Conservation (phyloP, 176 grass and related monocot genomes). For the Urochloa ruziziensis region DNA sequence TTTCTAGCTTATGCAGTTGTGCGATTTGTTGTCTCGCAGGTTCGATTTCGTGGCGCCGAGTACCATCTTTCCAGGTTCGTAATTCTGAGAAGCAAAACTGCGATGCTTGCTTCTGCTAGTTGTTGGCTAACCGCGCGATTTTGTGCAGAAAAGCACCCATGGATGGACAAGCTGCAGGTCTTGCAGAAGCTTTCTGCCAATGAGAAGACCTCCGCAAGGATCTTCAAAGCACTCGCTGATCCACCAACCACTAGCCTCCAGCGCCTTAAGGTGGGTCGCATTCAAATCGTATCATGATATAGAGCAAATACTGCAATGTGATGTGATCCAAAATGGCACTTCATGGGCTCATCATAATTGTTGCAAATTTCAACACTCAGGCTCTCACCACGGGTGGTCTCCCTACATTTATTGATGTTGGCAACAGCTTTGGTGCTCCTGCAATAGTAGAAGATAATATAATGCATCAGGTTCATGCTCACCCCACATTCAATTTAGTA, state of each 20-base stretch:
- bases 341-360: neutral
- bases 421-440: conserved; percentile 91
- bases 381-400: conserved; percentile 89
- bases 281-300: neutral
- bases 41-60: conserved; percentile 96
- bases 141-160: conserved; percentile 69
- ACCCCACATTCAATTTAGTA: conserved; percentile 11
- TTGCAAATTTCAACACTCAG: conserved; percentile 39
- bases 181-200: conserved; percentile 68
- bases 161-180: conserved; percentile 91
- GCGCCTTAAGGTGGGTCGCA: conserved; percentile 62
- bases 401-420: conserved; percentile 96
- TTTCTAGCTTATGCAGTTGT: conserved; percentile 9
- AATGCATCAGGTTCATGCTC: conserved; percentile 84
- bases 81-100: neutral
- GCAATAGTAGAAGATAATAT: conserved; percentile 96
- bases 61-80: conserved; percentile 70
- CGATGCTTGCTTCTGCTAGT: neutral
- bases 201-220: conserved; percentile 67
- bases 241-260: conserved; percentile 97
- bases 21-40: conserved; percentile 36
- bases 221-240: conserved; percentile 95
- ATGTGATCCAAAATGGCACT: conserved; percentile 1
- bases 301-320: neutral
- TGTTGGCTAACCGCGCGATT: neutral